Conservation (phyloP, 2,329 filamentous ascomycete species). For the Calcarisporium arbuscula region DNA sequence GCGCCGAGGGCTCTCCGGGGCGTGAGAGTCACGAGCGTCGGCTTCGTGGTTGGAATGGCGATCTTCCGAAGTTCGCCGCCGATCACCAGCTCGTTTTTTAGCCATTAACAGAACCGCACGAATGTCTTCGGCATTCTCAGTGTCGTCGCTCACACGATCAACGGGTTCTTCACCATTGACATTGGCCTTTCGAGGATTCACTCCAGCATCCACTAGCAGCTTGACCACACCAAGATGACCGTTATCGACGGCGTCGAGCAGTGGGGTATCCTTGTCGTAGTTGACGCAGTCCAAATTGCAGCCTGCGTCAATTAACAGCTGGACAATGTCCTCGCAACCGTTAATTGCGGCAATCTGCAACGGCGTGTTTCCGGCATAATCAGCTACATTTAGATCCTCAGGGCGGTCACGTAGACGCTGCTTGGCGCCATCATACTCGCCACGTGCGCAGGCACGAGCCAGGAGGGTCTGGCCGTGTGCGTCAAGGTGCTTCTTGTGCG, state of each 20-base stretch:
- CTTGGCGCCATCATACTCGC: conserved; percentile 74
- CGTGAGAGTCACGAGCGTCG: conserved; percentile 46
- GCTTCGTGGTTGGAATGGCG: conserved; percentile 41
- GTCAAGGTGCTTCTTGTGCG: conserved; percentile 82
- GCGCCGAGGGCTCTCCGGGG: conserved; percentile 51
- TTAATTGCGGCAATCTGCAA: conserved; percentile 88
- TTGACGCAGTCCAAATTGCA: conserved; percentile 76
- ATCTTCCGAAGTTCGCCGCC: conserved; percentile 53
- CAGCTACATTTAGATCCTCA: conserved; percentile 80
- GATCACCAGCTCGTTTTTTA: conserved; percentile 48
- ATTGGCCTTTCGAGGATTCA: conserved; percentile 87
- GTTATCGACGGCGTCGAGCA: conserved; percentile 95
- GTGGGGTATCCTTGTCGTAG: conserved; percentile 82
- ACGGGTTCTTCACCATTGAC: conserved; percentile 89
- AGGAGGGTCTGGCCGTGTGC: conserved; percentile 87
- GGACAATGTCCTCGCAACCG: conserved; percentile 80
- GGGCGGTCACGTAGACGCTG: conserved; percentile 70
- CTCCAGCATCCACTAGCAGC: conserved; percentile 75
- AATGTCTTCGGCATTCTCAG: conserved; percentile 75
- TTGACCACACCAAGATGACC: conserved; percentile 84
- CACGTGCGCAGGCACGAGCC: conserved; percentile 82
- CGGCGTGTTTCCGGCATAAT: conserved; percentile 95
- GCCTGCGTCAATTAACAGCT: conserved; percentile 75
- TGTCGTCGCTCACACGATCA: conserved; percentile 69
- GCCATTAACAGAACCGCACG: conserved; percentile 58